Evolutionary conservation across 1,284 basidiomycete genomes (phyloP).

Genomic region (Volvariella surrecta): DNA sequence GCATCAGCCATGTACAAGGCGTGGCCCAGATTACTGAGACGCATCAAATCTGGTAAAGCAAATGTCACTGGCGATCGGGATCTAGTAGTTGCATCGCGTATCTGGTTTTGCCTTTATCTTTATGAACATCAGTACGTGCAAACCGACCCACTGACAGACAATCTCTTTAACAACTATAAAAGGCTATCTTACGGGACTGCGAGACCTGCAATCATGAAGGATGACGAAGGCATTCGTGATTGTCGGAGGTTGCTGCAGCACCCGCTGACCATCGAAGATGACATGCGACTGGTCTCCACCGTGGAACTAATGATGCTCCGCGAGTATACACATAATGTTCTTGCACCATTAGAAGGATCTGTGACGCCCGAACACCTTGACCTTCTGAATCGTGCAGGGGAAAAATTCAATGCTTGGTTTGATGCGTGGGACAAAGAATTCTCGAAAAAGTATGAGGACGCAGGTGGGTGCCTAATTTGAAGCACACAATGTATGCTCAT

Average conservation of each 20-base stretch:
- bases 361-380: constrained; percentile 62
- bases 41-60: constrained; percentile 60
- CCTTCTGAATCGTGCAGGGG: constrained; percentile 53
- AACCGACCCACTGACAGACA: constrained; percentile 7
- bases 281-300: constrained; percentile 91
- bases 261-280: constrained; percentile 84
- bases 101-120: constrained; percentile 87
- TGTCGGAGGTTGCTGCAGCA: constrained; percentile 80
- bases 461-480: constrained; percentile 45
- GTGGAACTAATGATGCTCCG: constrained; percentile 81
- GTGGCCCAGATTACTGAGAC: constrained; percentile 73
- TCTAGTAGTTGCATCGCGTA: constrained; percentile 72
- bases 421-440: constrained; percentile 71
- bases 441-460: constrained; percentile 75
- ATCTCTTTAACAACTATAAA: not conserved
- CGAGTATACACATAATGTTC: constrained; percentile 63
- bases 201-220: constrained; percentile 83
- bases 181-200: constrained; percentile 91
- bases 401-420: constrained; percentile 67
- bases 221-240: constrained; percentile 83
- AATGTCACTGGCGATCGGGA: constrained; percentile 64
- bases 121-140: constrained; percentile 82
- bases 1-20: constrained; percentile 76
- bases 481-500: constrained; percentile 1
- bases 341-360: constrained; percentile 60